phyloP scores from a whole-genome alignment of 768 basidiomycete species.

The Phaeotremella fagi region DNA sequence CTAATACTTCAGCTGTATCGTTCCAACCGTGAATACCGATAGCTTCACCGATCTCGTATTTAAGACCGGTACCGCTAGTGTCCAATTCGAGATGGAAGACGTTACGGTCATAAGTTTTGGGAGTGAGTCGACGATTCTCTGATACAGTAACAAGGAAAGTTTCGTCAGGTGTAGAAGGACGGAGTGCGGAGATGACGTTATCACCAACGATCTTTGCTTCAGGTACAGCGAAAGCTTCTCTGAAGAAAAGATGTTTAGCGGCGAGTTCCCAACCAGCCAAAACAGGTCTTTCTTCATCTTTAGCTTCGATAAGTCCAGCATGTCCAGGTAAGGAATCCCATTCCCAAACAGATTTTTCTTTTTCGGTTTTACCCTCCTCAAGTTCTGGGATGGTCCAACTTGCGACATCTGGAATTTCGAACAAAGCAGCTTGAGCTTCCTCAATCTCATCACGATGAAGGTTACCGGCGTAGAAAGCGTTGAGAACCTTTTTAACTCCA shows the following conservation, averaged over 20 bases:
- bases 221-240: conserved; percentile 65
- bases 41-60: conserved; percentile 94
- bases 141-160: conserved; percentile 90
- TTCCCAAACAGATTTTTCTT: conserved; percentile 43
- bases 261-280: conserved; percentile 59
- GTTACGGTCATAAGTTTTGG: conserved; percentile 92
- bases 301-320: conserved; percentile 59
- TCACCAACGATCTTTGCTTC: conserved; percentile 42
- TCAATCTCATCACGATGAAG: conserved; percentile 55
- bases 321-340: conserved; percentile 57
- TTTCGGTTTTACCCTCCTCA: conserved; percentile 43
- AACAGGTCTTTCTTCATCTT: conserved; percentile 61
- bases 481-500: conserved; percentile 45
- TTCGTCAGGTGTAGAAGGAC: conserved; percentile 79
- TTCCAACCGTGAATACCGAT: conserved; percentile 98
- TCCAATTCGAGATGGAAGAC: conserved; percentile 98
- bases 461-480: conserved; percentile 46
- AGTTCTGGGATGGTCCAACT: conserved; percentile 43
- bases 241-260: conserved; percentile 70
- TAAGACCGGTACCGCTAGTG: conserved; percentile 82
- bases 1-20: conserved; percentile 75
- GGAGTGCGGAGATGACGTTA: conserved; percentile 62
- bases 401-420: conserved; percentile 52
- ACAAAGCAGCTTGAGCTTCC: conserved; percentile 63
- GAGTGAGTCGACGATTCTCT: conserved; percentile 91